Evolutionary conservation across 2,329 filamentous ascomycete genomes (phyloP), one percentile per base, ranked within the genome.

Genomic region (Fusarium oxysporum): DNA sequence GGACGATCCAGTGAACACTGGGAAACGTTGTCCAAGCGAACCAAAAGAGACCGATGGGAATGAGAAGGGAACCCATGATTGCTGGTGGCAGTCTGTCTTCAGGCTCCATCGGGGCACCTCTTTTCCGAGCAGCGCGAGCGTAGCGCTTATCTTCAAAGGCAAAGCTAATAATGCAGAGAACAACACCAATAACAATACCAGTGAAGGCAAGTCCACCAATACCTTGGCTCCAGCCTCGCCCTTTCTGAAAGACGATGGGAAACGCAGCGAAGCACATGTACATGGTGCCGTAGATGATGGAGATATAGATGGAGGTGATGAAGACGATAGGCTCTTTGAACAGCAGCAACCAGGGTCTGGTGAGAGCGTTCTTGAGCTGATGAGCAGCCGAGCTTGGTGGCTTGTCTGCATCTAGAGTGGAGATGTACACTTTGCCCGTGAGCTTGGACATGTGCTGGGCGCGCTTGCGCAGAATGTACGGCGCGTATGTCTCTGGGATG

Each of bases 321-420:
- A 91, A 77, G 14, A 93, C 91, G 73, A 93, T 93, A 5, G 92
- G 92, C 74, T 94, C 92, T 61, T 82, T 82, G 83, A 93, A 91
- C 8, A 94, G 84, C 17, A 94, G 83, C 21, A 91, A 81, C 91
- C 91, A 93, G 0, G 92, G 92, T 3, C 92, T 86, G 38, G 21
- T 86, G 84, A 58, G 81, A 0, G 75, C 75, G 13, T 25, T 48
- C 58, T 65, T 72, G 9, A 90, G 72, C 82, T 89, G 87, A 37
- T 87, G 89, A 12, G 87, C 23, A 7, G 74, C 37, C 0, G 71
- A 69, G 21, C 61, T 73, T 38, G 60, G 69, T 12, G 63, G 38
- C 84, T 83, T 73, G 85, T 86, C 64, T 83, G 76, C 74, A 83
- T 86, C 67, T 84, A 89, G 84, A 6, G 44, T 64, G 0, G 73